Percentiles rank a stretch among this genome's conserved stretches.
phyloP scores from a whole-genome alignment of 2,329 filamentous ascomycete genomes.

The Fusarium paranaense region DNA sequence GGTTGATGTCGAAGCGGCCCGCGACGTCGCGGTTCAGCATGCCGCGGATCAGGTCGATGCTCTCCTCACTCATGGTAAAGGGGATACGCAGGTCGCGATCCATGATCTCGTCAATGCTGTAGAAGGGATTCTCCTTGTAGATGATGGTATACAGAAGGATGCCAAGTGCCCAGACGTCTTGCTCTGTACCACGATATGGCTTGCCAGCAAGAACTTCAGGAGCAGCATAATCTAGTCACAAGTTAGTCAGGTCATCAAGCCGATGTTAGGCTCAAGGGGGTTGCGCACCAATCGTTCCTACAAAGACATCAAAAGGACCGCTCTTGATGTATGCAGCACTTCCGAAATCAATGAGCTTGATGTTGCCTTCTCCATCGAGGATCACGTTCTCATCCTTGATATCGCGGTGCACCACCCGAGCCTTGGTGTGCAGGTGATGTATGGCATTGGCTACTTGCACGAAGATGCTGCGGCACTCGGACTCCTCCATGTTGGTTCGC shows the following conservation, averaged over 20 bases:
- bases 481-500: constrained; percentile 94
- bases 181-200: constrained; percentile 93
- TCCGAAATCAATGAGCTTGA: constrained; percentile 98
- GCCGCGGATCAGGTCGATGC: constrained; percentile 88
- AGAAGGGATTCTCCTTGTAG: constrained; percentile 99
- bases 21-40: constrained; percentile 95
- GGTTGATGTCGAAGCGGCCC: constrained; percentile 84
- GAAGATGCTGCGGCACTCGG: constrained; percentile 94
- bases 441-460: constrained; percentile 90
- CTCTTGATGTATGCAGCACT: constrained; percentile 98
- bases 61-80: constrained; percentile 88
- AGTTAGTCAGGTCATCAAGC: constrained; percentile 18
- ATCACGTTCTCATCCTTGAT: constrained; percentile 99
- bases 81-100: constrained; percentile 94
- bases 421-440: constrained; percentile 90
- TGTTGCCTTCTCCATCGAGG: constrained; percentile 91
- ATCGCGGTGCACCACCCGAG: constrained; percentile 93
- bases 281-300: constrained; percentile 91
- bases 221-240: constrained; percentile 85
- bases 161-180: constrained; percentile 97
- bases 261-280: background rate
- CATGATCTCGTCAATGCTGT: constrained; percentile 99
- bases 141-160: constrained; percentile 98
- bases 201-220: constrained; percentile 96
- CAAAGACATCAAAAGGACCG: constrained; percentile 98